Evolutionary conservation across 2,329 filamentous ascomycete species (phyloP), one percentile per base, ranked within the genome.

Genomic region (Xenoacremonium recifei): DNA sequence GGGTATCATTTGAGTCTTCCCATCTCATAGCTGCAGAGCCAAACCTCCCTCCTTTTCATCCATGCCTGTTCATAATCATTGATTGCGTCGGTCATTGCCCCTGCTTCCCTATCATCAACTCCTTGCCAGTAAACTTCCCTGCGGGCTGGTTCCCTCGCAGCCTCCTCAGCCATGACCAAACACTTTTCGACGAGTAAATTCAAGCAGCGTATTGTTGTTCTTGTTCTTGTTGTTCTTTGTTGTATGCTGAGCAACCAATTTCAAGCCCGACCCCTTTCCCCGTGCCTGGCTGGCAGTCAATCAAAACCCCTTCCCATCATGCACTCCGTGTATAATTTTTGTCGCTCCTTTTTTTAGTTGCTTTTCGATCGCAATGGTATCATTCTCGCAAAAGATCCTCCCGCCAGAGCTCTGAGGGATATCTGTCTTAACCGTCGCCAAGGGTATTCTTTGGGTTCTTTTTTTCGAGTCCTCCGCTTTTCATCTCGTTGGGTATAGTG

Each of bases 401-500:
- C 46, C 47, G 47, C 44, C 49, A 44, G 6, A 50, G 42, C 48
- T 46, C 49, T 49, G 55, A n/a, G 48, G 48, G 43, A 44, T 15
- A 48, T 58, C 50, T 42, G 52, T 54, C 47, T 54, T 40, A 40
- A 50, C 46, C 37, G 48, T 45, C 55, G 55, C 53, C 47, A 54
- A 52, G 61, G 63, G 61, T 66, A 66, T 66, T 61, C 55, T 54
- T 61, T 49, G 46, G n/a, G n/a, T n/a, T 54, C 44, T 53, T 54
- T 58, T 52, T 51, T 54, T 47, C n/a, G n/a, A n/a, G 45, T 59
- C 49, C 53, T 54, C 49, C 56, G 53, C 55, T 53, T 59, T 58
- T 55, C 52, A 48, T 56, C 50, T 47, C 58, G 51, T 49, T 58
- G 63, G 62, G 63, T 66, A 64, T 66, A 65, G 57, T 50, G 56